These are phyloP conservation scores for Populus hybrid DNA, from an alignment of 441 rosid genomes.

Conservation along the genomic window DNA sequence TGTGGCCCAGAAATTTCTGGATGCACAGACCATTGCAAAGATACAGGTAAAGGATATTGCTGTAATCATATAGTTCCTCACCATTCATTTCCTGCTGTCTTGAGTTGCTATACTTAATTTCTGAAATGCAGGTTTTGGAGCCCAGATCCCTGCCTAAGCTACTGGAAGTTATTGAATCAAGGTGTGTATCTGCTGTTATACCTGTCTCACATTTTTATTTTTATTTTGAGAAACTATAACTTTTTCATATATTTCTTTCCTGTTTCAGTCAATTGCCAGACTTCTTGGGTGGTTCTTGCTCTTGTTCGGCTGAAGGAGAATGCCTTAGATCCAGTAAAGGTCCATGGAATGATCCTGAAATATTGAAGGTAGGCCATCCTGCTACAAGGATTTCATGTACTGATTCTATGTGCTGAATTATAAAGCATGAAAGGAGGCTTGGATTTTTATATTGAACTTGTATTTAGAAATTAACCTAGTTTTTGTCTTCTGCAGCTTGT, in stretches of 20 bases:
- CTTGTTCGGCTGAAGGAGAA: slow-evolving; percentile 81
- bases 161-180: slow-evolving; percentile 76
- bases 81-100: slow-evolving; percentile 7
- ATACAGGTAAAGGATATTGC: slow-evolving; percentile 57
- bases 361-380: slow-evolving; percentile 69
- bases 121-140: slow-evolving; percentile 71
- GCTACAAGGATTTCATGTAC: background rate
- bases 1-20: slow-evolving; percentile 94
- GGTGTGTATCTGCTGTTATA: slow-evolving; percentile 43
- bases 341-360: slow-evolving; percentile 91
- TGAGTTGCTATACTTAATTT: slow-evolving; percentile 16
- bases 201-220: background rate
- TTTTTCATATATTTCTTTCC: slow-evolving; percentile 8
- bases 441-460: slow-evolving; percentile 17
- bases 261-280: slow-evolving; percentile 89
- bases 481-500: slow-evolving; percentile 53
- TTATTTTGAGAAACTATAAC: slow-evolving; percentile 11
- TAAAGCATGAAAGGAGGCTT: slow-evolving; percentile 13
- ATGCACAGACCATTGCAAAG: slow-evolving; percentile 75
- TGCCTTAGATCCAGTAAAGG: slow-evolving; percentile 94
- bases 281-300: slow-evolving; percentile 94
- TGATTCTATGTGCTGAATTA: slow-evolving; percentile 12
- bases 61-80: slow-evolving; percentile 15
- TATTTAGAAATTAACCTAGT: slow-evolving; percentile 20
- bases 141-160: slow-evolving; percentile 69